These are phyloP conservation scores for Aspergillus quadricinctus DNA, from an alignment of 2,329 filamentous ascomycete genomes.

Conservation along the genomic window DNA sequence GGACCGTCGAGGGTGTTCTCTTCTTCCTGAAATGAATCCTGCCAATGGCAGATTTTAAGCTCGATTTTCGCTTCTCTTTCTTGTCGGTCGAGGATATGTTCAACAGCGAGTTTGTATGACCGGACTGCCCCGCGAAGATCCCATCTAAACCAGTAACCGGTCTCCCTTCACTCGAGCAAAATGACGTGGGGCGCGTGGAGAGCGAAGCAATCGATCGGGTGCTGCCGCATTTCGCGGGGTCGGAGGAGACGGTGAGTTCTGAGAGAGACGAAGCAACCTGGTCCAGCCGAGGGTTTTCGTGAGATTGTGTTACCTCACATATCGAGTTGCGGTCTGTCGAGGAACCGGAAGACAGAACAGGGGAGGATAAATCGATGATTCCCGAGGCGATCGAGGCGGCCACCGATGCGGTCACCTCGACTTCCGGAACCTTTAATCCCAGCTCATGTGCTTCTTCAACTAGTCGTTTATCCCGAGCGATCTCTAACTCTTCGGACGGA, in stretches of 20 bases:
- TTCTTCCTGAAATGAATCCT: slow-evolving; percentile 35
- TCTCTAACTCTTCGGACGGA: slow-evolving; percentile 32
- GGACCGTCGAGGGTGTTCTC: slow-evolving; percentile 24
- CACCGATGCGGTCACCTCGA: slow-evolving; percentile 29
- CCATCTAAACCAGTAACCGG: slow-evolving; percentile 13
- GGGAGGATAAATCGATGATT: slow-evolving; percentile 31
- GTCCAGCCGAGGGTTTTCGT: slow-evolving; percentile 23
- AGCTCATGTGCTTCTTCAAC: slow-evolving; percentile 35
- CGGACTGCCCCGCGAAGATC: slow-evolving; percentile 11
- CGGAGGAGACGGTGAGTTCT: slow-evolving; percentile 28
- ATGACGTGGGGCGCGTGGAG: slow-evolving; percentile 39
- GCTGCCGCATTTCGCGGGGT: slow-evolving; percentile 27
- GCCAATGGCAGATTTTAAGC: slow-evolving; percentile 32
- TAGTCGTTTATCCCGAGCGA: slow-evolving; percentile 34
- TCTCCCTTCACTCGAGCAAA: slow-evolving; percentile 33
- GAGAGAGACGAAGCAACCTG: slow-evolving; percentile 29
- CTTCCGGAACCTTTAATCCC: slow-evolving; percentile 32
- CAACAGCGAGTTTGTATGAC: slow-evolving; percentile 23
- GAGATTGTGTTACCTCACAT: slow-evolving; percentile 24
- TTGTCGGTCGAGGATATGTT: slow-evolving; percentile 25
- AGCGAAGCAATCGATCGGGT: slow-evolving; percentile 35
- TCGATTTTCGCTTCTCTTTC: slow-evolving; percentile 28
- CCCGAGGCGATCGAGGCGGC: slow-evolving; percentile 35
- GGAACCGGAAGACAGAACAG: slow-evolving; percentile 28
- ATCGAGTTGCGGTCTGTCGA: slow-evolving; percentile 30